Conservation (phyloP, 306 rosid species). For the Glycyrrhiza uralensis region DNA sequence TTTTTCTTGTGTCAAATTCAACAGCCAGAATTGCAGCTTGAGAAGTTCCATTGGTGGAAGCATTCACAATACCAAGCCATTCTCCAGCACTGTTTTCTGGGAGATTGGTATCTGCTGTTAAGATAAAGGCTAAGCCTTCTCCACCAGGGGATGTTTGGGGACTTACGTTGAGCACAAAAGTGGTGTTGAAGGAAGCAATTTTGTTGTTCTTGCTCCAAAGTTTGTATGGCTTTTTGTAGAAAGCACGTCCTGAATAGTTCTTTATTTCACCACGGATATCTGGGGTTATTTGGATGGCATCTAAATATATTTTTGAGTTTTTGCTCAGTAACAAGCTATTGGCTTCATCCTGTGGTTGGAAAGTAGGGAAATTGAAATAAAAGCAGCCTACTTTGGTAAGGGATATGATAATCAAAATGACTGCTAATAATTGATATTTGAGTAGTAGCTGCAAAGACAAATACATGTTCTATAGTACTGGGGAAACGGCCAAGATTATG, state of each 20-base stretch:
- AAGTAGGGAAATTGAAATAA: slow-evolving; percentile 28
- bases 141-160: slow-evolving; percentile 30
- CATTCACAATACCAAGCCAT: slow-evolving; percentile 51
- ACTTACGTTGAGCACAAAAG: slow-evolving; percentile 23
- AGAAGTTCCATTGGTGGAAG: slow-evolving; percentile 50
- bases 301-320: not conserved
- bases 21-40: slow-evolving; percentile 48
- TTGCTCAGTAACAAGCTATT: not conserved
- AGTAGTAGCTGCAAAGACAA: not conserved
- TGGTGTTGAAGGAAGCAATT: slow-evolving; percentile 33
- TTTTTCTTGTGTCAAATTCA: slow-evolving; percentile 68
- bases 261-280: not conserved
- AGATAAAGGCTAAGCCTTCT: slow-evolving; percentile 49
- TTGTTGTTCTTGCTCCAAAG: slow-evolving; percentile 26
- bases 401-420: slow-evolving; percentile 4
- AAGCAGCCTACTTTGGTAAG: slow-evolving; percentile 18
- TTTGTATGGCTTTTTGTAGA: slow-evolving; percentile 20
- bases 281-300: slow-evolving; percentile 44
- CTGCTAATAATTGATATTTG: not conserved
- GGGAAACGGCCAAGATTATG: not conserved
- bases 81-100: slow-evolving; percentile 32
- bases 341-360: not conserved
- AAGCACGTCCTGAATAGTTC: slow-evolving; percentile 31
- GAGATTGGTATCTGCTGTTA: slow-evolving; percentile 22
- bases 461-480: not conserved